Percentiles rank a stretch among this genome's conserved stretches.
phyloP scores from a whole-genome alignment of 805 yeast species.

The Yamadazyma paraphyllophila region DNA sequence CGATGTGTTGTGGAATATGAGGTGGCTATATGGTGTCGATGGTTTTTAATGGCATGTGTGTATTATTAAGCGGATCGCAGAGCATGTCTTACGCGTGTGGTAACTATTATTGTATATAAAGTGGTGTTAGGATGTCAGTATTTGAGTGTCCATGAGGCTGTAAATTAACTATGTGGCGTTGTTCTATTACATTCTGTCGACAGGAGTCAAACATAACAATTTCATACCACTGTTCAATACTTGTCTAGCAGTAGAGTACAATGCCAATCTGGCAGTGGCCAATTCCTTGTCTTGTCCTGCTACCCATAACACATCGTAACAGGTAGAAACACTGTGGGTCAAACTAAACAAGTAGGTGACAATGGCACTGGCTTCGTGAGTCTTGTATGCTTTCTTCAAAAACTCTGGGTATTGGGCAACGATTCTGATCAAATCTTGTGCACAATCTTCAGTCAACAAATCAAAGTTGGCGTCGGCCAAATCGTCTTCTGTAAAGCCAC shows the following conservation, averaged over 20 bases:
- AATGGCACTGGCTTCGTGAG: conserved; percentile 87
- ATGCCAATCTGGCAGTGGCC: conserved; percentile 87
- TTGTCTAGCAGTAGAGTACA: conserved; percentile 86
- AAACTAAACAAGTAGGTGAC: conserved; percentile 91
- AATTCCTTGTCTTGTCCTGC: conserved; percentile 89
- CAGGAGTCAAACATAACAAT: conserved; percentile 93
- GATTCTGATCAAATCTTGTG: conserved; percentile 67
- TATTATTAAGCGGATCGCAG: no score
- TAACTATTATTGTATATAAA: no score
- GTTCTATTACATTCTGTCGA: conserved; percentile 80
- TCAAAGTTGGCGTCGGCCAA: conserved; percentile 53
- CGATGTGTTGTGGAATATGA: no score
- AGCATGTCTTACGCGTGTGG: not conserved
- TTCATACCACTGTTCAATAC: conserved; percentile 87
- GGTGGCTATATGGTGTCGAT: no score
- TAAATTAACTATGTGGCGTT: not conserved
- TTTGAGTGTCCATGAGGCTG: no score
- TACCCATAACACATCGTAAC: conserved; percentile 95
- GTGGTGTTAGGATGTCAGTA: no score
- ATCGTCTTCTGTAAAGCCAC: conserved; percentile 44
- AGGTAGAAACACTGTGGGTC: conserved; percentile 92
- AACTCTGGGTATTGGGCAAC: conserved; percentile 91
- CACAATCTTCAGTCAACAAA: conserved; percentile 68
- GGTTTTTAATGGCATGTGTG: no score
- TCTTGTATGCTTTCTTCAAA: conserved; percentile 76